These are phyloP conservation scores for Cryptosporidium xiaoi DNA, from an alignment of 169 alveolate species.

Conservation along the genomic window DNA sequence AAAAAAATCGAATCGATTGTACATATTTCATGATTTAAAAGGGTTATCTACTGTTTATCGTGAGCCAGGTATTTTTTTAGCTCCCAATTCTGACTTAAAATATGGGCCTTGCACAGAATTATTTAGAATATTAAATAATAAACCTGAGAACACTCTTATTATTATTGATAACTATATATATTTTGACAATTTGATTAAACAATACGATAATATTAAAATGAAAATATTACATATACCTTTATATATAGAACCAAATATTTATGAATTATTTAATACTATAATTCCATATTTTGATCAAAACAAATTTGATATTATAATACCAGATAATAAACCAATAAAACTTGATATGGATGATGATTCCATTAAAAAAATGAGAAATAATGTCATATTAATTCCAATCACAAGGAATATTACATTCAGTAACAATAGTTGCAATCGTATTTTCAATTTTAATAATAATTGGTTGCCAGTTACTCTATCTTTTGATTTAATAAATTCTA, in stretches of 20 bases:
- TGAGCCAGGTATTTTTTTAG: conserved; percentile 69
- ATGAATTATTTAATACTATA: conserved; percentile 19
- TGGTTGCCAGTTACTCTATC: conserved; percentile 53
- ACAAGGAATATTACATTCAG: conserved; percentile 12
- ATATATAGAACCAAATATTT: conserved; percentile 58
- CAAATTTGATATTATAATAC: conserved; percentile 27
- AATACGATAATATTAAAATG: conserved; percentile 1
- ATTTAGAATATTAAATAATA: conserved; percentile 6
- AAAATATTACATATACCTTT: conserved; percentile 32
- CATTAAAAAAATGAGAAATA: neutral
- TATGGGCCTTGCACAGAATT: conserved; percentile 57
- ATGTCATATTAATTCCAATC: conserved; percentile 31
- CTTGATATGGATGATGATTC: neutral
- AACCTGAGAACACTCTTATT: conserved; percentile 15
- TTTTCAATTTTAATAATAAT: conserved; percentile 9
- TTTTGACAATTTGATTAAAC: conserved; percentile 19
- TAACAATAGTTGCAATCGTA: neutral
- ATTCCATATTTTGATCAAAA: conserved; percentile 40
- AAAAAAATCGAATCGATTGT: conserved; percentile 39
- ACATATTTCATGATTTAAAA: conserved; percentile 39
- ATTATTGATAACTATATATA: conserved; percentile 16
- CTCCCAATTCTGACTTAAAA: conserved; percentile 25
- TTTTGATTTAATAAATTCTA: neutral
- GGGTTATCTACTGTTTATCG: conserved; percentile 67
- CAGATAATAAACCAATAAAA: neutral